Percentiles rank a stretch among this genome's conserved stretches.
Conservation (phyloP, 2,329 filamentous ascomycete species). For the Aspergillus ruber region DNA sequence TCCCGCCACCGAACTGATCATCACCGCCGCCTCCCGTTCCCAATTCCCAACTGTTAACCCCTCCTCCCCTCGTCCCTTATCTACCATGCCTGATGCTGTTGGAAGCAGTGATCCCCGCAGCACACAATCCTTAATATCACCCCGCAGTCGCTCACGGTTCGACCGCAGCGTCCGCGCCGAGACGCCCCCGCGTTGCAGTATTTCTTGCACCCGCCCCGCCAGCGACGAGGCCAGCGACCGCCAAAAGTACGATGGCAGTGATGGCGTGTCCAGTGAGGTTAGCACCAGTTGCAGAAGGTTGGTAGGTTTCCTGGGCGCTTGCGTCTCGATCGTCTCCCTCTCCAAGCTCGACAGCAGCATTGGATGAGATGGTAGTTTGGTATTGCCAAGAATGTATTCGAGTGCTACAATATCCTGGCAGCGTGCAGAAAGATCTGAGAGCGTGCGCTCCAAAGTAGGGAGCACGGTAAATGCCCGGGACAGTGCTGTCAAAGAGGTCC, state of each 20-base stretch:
- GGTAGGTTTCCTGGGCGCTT: slow-evolving; percentile 30
- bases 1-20: slow-evolving; percentile 79
- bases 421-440: slow-evolving; percentile 72
- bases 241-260: slow-evolving; percentile 89
- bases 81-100: slow-evolving; percentile 43
- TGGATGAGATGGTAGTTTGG: slow-evolving; percentile 63
- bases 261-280: slow-evolving; percentile 75
- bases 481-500: slow-evolving; percentile 69
- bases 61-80: slow-evolving; percentile 37
- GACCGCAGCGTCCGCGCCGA: slow-evolving; percentile 72
- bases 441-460: slow-evolving; percentile 71
- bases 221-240: slow-evolving; percentile 75
- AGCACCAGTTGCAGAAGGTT: slow-evolving; percentile 68
- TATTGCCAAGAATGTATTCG: slow-evolving; percentile 66
- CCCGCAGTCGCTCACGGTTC: slow-evolving; percentile 67
- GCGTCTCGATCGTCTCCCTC: slow-evolving; percentile 25
- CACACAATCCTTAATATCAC: slow-evolving; percentile 78
- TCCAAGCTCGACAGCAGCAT: slow-evolving; percentile 40
- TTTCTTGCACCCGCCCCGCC: slow-evolving; percentile 72
- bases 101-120: slow-evolving; percentile 67
- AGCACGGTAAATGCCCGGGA: slow-evolving; percentile 71
- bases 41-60: slow-evolving; percentile 53
- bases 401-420: slow-evolving; percentile 91
- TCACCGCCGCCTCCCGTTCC: slow-evolving; percentile 90
- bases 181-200: slow-evolving; percentile 74